Evolutionary conservation across 768 basidiomycete genomes (phyloP), one percentile per base, ranked within the genome.

Genomic region (Auricularia sp.): DNA sequence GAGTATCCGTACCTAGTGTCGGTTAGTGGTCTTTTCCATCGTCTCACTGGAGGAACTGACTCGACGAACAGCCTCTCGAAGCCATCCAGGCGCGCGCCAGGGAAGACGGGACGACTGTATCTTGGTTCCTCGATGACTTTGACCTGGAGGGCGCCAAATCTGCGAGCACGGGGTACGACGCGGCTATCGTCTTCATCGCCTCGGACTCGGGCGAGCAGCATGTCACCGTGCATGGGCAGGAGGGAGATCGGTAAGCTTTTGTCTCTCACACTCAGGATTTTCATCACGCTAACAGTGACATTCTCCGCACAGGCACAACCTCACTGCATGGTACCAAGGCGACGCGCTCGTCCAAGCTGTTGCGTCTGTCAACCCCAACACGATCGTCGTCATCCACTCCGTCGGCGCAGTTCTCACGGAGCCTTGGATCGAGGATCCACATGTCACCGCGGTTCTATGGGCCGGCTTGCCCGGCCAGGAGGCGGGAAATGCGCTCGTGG

Each of bases 1-100:
- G 83, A 85, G 68, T 87, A 90, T 77, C 84, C 87, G 4, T 93
- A 93, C 74, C 82, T 93, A 14, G 75, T 93, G 65, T 85, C 88
- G 60, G 87, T 88, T 64, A 70, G 83, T 76, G 1, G 14, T 59
- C 23, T 42, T 7, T 36, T 61, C 14, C 29, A 29, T 29, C 29
- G 29, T 29, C 29, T 29, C 29, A 29, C 29, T 29, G 29, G 29
- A 29, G 29, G 29, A 29, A 29, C 29, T 29, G 29, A 29, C 29
- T 29, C 21, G 18, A 21, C 51, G 23, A 29, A 29, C 64, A 86
- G 85, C 92, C 93, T 1, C 79, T 90, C 59, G 86, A 91, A 71
- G 92, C 91, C 3, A 87, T 97, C 68, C 88, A 93, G 71, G 71
- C 73, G 6, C 83, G 87, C 53, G 89, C 91, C 1, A 78, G 82